Evolutionary conservation across 2,329 filamentous ascomycete genomes (phyloP).

Genomic region (Aspergillus persii): DNA sequence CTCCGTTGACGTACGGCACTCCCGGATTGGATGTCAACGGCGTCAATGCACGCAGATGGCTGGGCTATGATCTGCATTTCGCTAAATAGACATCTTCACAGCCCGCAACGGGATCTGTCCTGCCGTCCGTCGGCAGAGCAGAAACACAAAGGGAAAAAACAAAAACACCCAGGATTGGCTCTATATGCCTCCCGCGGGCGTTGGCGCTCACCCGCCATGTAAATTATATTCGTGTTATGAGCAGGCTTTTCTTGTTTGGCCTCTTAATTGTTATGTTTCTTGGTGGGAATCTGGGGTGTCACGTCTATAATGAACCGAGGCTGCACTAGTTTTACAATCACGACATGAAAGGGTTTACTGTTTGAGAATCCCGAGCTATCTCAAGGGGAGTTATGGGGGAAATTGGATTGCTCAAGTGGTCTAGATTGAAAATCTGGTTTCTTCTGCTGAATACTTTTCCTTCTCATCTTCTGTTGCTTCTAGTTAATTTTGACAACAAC

Average conservation of each 20-base stretch:
- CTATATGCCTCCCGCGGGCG: not conserved
- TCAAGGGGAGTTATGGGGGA: not conserved
- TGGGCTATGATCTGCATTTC: conserved; percentile 97
- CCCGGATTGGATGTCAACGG: conserved; percentile 78
- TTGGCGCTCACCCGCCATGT: not conserved
- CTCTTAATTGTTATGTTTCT: not conserved
- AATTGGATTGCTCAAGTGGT: not conserved
- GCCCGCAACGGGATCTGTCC: too few relatives aligned
- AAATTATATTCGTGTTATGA: not conserved
- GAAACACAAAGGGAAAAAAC: not conserved
- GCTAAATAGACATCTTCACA: conserved; percentile 67
- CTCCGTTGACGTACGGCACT: conserved; percentile 91
- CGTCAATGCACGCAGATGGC: conserved; percentile 85
- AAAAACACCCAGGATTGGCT: not conserved
- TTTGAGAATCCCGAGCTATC: not conserved
- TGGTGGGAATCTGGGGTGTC: not conserved
- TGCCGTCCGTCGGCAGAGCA: not conserved
- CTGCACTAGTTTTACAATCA: not conserved
- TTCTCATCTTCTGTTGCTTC: not conserved
- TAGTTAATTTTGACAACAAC: not conserved
- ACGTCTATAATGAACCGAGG: not conserved
- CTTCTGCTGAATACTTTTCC: not conserved
- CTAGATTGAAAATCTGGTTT: not conserved
- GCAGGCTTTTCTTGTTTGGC: not conserved
- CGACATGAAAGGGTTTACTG: not conserved